phyloP scores from a whole-genome alignment of 495 filamentous ascomycete species.

The Amorphotheca resinae region DNA sequence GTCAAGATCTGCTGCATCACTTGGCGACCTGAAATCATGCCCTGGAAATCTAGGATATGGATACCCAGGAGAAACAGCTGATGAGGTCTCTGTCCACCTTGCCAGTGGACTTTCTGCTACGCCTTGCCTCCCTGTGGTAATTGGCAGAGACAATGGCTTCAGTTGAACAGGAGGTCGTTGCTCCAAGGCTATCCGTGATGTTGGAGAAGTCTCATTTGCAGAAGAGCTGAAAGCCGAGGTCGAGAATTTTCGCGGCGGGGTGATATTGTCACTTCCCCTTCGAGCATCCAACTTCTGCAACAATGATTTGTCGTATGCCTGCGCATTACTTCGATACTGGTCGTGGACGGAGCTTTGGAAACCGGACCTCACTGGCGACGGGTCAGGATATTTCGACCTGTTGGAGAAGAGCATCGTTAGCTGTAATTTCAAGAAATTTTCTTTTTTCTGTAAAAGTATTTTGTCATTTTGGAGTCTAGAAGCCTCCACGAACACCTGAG shows the following conservation, averaged over 20 bases:
- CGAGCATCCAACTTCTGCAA: conserved; percentile 59
- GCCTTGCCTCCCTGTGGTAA: conserved; percentile 25
- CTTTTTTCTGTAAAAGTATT: no score
- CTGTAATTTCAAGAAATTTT: conserved; percentile 7
- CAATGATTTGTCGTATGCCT: conserved; percentile 68
- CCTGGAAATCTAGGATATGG: conserved; percentile 8
- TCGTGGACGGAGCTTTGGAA: conserved; percentile 32
- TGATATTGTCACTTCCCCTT: conserved; percentile 42
- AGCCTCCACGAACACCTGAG: no score
- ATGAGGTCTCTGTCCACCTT: conserved; percentile 32
- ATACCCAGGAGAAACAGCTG: conserved; percentile 38
- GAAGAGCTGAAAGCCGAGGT: conserved; percentile 38
- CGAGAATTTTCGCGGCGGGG: conserved; percentile 39
- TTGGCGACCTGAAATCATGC: conserved; percentile 37
- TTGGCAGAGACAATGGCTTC: conserved; percentile 36
- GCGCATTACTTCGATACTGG: conserved; percentile 44
- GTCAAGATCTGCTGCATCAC: conserved; percentile 33
- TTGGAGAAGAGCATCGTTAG: background rate
- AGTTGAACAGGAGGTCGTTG: conserved; percentile 13
- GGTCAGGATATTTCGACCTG: conserved; percentile 20
- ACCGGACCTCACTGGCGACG: conserved; percentile 13
- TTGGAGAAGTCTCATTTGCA: conserved; percentile 35
- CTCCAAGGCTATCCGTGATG: conserved; percentile 27
- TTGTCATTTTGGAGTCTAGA: no score
- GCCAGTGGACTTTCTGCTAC: conserved; percentile 29